These are phyloP conservation scores for Rhizopogon vesiculosus DNA, from an alignment of 768 basidiomycete species.

Conservation along the genomic window DNA sequence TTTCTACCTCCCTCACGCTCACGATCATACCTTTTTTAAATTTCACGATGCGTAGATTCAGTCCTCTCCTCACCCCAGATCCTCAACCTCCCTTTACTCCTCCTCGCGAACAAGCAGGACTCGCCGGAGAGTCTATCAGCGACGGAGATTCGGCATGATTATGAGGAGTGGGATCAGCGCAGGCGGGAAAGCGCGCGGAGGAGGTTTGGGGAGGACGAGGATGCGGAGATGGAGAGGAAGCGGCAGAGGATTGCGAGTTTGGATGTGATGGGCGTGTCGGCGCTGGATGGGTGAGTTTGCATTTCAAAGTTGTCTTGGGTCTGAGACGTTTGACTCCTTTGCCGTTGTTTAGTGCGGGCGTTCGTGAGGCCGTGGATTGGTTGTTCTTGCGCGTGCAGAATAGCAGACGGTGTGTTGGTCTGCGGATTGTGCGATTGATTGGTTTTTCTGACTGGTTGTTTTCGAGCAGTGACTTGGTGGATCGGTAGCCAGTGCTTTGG, in stretches of 20 bases:
- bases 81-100: constrained; percentile 82
- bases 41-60: constrained; percentile 45
- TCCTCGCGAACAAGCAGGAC: constrained; percentile 97
- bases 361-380: constrained; percentile 91
- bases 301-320: neutral
- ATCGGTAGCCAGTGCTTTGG: neutral
- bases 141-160: constrained; percentile 86
- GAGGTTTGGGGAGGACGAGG: constrained; percentile 45
- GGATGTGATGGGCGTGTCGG: constrained; percentile 88
- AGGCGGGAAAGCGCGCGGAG: constrained; percentile 63
- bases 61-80: constrained; percentile 89
- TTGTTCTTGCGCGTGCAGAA: constrained; percentile 91
- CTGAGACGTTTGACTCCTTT: neutral
- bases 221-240: constrained; percentile 38
- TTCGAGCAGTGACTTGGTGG: neutral
- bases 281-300: constrained; percentile 74
- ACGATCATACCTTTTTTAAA: neutral
- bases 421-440: neutral
- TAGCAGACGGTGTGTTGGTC: constrained; percentile 52
- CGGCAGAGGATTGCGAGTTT: constrained; percentile 66
- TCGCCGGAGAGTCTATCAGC: constrained; percentile 74
- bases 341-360: constrained; percentile 60
- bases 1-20: neutral
- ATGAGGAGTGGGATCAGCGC: constrained; percentile 81
- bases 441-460: neutral